Conservation (phyloP, 2,329 filamentous ascomycete species). For the Fusarium zealandicum region DNA sequence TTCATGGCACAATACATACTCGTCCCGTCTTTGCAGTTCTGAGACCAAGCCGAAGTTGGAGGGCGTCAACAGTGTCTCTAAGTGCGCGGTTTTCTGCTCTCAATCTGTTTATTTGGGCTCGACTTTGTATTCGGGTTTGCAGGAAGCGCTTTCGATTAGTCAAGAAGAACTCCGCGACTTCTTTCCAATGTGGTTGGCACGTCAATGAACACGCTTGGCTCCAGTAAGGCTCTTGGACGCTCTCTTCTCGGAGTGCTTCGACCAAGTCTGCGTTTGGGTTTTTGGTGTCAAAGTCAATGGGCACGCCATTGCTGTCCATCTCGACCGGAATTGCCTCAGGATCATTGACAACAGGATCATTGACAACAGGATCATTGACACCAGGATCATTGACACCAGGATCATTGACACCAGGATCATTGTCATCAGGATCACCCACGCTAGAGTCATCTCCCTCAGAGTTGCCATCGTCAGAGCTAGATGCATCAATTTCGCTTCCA, state of each 20-base stretch:
- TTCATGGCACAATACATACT: neutral
- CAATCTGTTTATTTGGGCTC: neutral
- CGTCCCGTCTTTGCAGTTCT: neutral
- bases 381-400: neutral
- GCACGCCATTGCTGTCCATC: neutral
- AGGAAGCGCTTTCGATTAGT: neutral
- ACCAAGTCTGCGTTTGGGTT: accelerated
- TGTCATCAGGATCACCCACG: neutral
- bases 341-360: neutral
- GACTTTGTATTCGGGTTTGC: no score
- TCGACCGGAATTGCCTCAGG: no score
- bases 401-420: neutral
- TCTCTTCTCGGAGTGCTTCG: neutral
- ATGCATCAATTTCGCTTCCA: neutral
- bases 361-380: neutral
- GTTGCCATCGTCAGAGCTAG: neutral
- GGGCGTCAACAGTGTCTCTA: neutral
- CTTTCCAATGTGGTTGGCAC: constrained; percentile 1
- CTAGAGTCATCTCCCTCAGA: neutral
- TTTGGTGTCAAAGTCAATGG: neutral
- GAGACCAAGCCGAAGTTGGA: no score
- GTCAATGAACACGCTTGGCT: neutral
- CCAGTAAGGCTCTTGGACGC: neutral
- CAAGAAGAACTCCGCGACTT: accelerated
- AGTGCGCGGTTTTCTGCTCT: neutral